phyloP scores from a whole-genome alignment of 2,329 filamentous ascomycete genomes.

The Penicillium paneum region DNA sequence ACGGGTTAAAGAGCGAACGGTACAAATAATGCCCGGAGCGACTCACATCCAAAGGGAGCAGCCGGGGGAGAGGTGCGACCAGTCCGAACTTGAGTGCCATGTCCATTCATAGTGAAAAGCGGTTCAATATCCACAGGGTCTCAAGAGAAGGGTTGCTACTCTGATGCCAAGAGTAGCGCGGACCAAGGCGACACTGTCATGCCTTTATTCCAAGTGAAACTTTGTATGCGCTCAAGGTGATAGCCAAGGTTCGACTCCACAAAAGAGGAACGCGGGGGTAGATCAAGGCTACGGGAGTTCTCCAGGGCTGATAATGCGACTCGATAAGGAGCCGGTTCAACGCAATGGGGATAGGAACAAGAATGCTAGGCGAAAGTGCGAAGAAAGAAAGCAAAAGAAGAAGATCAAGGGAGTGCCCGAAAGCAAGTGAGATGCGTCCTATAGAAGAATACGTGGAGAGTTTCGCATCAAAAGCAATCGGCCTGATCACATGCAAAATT shows the following conservation, averaged over 20 bases:
- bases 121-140: not conserved
- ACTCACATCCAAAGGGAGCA: constrained; percentile 67
- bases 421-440: constrained; percentile 17
- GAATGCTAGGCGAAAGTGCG: not conserved
- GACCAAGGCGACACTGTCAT: constrained; percentile 26
- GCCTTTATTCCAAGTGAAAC: constrained; percentile 24
- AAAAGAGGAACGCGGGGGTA: constrained; percentile 7
- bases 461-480: constrained; percentile 18
- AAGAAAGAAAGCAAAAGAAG: constrained; percentile 1
- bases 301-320: constrained; percentile 9
- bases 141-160: constrained; percentile 20
- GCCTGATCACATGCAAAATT: constrained; percentile 38
- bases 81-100: constrained; percentile 29
- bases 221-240: constrained; percentile 1
- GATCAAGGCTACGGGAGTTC: constrained; percentile 7
- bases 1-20: not conserved
- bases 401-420: constrained; percentile 7
- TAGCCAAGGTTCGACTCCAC: constrained; percentile 4
- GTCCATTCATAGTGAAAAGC: constrained; percentile 33
- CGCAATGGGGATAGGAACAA: constrained; percentile 6
- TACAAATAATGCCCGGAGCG: not conserved
- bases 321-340: constrained; percentile 3
- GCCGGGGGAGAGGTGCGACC: constrained; percentile 52
- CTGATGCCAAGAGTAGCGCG: constrained; percentile 23
- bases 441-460: constrained; percentile 1